These are phyloP conservation scores for Bjerkandera adusta DNA, from an alignment of 1,284 basidiomycete species.

Conservation along the genomic window DNA sequence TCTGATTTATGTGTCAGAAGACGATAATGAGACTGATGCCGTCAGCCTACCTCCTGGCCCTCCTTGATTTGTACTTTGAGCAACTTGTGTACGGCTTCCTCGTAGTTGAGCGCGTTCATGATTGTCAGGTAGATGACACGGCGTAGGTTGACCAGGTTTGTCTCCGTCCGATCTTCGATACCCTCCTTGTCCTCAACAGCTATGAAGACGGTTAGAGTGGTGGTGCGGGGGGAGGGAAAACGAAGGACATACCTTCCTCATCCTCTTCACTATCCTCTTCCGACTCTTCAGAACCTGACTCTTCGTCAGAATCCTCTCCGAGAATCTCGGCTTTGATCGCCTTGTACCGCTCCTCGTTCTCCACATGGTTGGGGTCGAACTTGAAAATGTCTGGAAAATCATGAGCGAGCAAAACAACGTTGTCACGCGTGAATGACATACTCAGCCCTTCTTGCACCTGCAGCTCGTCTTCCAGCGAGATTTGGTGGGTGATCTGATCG, in stretches of 20 bases:
- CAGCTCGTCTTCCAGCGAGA: constrained; percentile 90
- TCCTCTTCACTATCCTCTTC: constrained; percentile 65
- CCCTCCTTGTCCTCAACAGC: constrained; percentile 77
- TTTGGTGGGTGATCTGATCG: constrained; percentile 93
- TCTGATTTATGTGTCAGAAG: constrained; percentile 42
- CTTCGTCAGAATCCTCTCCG: constrained; percentile 79
- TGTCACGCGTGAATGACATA: constrained; percentile 41
- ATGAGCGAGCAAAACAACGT: constrained; percentile 16
- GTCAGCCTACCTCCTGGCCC: constrained; percentile 79
- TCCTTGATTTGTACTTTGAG: constrained; percentile 91
- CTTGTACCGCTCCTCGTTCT: constrained; percentile 94
- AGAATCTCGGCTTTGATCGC: constrained; percentile 93
- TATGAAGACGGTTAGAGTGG: no score
- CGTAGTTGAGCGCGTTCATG: constrained; percentile 97
- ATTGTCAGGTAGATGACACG: constrained; percentile 96
- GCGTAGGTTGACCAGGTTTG: constrained; percentile 93
- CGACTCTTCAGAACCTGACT: constrained; percentile 56
- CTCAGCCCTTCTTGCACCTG: constrained; percentile 93
- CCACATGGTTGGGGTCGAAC: constrained; percentile 82
- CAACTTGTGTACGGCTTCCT: constrained; percentile 98
- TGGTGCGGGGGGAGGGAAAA: constrained; percentile 5
- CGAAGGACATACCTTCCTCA: constrained; percentile 42
- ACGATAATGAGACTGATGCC: background rate
- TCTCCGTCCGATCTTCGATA: constrained; percentile 94
- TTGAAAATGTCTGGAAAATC: constrained; percentile 85